Conservation (phyloP, 371 early-diverging fungal genomes). For the Sporodiniella umbellata region DNA sequence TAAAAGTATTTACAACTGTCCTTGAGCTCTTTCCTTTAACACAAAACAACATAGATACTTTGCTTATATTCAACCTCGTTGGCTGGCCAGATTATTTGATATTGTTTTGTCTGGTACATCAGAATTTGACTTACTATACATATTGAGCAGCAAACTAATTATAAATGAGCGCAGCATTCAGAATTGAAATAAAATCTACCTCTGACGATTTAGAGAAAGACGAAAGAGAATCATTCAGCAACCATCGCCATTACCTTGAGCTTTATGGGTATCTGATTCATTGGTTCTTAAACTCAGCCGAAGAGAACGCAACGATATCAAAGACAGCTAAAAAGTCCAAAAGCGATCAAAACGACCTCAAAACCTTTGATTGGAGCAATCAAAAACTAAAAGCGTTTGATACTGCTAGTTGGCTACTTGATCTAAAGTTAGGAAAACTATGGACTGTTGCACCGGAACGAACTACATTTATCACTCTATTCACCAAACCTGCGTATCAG, state of each 20-base stretch:
- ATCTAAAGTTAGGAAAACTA: slow-evolving; percentile 68
- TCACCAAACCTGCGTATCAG: slow-evolving; percentile 82
- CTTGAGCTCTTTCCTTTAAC: too few relatives aligned
- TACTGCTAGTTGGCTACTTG: slow-evolving; percentile 53
- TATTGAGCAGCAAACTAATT: slow-evolving; percentile 8
- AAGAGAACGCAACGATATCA: slow-evolving; percentile 46
- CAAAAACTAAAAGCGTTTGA: slow-evolving; percentile 56
- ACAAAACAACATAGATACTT: slow-evolving; percentile 19
- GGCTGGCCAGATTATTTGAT: slow-evolving; percentile 47
- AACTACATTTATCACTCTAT: slow-evolving; percentile 75
- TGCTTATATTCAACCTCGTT: slow-evolving; percentile 30
- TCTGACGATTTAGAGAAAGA: slow-evolving; percentile 58
- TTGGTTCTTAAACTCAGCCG: slow-evolving; percentile 67
- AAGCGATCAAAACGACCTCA: slow-evolving; percentile 23
- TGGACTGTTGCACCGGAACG: slow-evolving; percentile 80
- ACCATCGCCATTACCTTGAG: slow-evolving; percentile 63
- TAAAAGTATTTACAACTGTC: slow-evolving; percentile 24
- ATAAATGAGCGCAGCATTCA: slow-evolving; percentile 52
- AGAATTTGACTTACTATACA: too few relatives aligned
- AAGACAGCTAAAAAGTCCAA: slow-evolving; percentile 22
- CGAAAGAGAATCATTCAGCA: slow-evolving; percentile 64
- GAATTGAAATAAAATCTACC: slow-evolving; percentile 56
- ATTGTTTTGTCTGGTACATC: slow-evolving; percentile 61
- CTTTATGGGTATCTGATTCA: slow-evolving; percentile 75
- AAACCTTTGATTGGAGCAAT: slow-evolving; percentile 57